Evolutionary conservation across 768 basidiomycete species (phyloP).

Genomic region (Fomitopsis pulvina): DNA sequence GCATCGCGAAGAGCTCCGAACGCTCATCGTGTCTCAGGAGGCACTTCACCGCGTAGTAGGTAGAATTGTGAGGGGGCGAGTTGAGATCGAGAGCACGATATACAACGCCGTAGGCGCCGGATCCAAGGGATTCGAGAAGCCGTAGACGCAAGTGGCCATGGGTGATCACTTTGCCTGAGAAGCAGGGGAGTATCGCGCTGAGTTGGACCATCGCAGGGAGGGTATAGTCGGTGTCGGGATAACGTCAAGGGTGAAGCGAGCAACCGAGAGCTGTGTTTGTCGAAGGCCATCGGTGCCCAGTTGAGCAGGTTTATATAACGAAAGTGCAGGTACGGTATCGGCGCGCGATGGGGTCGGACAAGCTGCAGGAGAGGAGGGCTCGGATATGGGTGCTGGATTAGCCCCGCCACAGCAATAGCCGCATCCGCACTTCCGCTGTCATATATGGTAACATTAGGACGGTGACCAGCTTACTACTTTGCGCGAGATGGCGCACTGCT

Average conservation of each 20-base stretch:
- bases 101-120: slow-evolving; percentile 24
- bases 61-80: slow-evolving; percentile 3
- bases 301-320: neutral
- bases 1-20: slow-evolving; percentile 11
- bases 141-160: slow-evolving; percentile 10
- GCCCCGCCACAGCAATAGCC: neutral
- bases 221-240: neutral
- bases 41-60: slow-evolving; percentile 22
- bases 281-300: neutral
- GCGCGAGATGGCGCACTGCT: neutral
- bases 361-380: neutral
- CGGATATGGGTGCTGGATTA: slow-evolving; percentile 1
- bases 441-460: neutral
- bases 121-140: slow-evolving; percentile 15
- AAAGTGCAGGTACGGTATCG: neutral
- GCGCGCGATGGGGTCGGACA: neutral
- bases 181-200: slow-evolving; percentile 21
- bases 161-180: slow-evolving; percentile 14
- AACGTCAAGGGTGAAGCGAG: neutral
- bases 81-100: slow-evolving; percentile 21
- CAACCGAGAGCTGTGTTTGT: neutral
- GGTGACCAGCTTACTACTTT: neutral
- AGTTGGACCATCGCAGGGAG: slow-evolving; percentile 14
- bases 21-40: slow-evolving; percentile 17
- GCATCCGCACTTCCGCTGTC: slow-evolving; percentile 1